Evolutionary conservation across 331 rosid species (phyloP).

Genomic region (Prunus yedoensis): DNA sequence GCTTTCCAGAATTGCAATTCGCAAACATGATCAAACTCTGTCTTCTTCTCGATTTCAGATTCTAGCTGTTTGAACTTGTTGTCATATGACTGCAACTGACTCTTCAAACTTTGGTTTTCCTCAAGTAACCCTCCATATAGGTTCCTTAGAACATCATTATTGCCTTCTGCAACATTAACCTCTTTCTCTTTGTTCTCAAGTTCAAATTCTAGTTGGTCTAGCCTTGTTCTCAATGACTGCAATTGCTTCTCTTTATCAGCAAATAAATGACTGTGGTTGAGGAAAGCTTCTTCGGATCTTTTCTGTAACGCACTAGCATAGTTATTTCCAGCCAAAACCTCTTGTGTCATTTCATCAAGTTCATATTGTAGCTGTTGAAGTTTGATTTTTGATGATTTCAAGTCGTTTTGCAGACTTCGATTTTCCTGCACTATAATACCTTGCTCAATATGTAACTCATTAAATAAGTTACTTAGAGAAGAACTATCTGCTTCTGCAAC

Average conservation of each 20-base stretch:
- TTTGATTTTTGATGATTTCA: neutral
- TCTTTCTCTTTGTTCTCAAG: neutral
- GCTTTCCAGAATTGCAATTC: neutral
- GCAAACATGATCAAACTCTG: too few relatives aligned
- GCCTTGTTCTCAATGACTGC: neutral
- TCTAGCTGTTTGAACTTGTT: neutral
- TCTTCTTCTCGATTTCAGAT: neutral
- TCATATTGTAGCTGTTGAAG: neutral
- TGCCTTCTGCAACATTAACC: neutral
- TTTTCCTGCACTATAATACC: neutral
- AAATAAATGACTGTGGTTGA: neutral
- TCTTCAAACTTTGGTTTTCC: neutral
- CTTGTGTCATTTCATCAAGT: neutral
- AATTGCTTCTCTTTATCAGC: neutral
- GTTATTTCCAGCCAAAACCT: neutral
- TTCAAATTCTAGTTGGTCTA: neutral
- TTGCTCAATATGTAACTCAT: neutral
- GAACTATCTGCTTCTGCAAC: neutral
- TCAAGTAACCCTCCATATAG: neutral
- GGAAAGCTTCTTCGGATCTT: neutral
- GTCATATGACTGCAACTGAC: neutral
- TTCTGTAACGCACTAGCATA: neutral
- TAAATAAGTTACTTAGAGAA: neutral
- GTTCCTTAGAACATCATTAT: neutral
- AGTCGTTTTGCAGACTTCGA: neutral